These are phyloP conservation scores for Colletotrichum neosansevieriae DNA, from an alignment of 2,329 filamentous ascomycete species.

Conservation along the genomic window DNA sequence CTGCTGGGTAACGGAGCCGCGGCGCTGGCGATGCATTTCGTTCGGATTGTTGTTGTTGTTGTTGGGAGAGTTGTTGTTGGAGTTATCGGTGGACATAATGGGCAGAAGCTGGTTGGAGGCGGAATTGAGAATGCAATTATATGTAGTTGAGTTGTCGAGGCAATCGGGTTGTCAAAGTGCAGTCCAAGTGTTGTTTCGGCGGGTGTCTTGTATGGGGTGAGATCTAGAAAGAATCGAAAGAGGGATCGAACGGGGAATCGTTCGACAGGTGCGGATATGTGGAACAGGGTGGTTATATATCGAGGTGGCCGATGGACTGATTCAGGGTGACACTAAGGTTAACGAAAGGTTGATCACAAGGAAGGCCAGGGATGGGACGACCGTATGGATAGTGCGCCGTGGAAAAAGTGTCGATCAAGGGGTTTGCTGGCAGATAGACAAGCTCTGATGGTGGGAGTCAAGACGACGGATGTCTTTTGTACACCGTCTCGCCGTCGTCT, in stretches of 20 bases:
- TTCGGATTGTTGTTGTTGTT: slow-evolving; percentile 34
- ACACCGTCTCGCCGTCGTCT: slow-evolving; percentile 14
- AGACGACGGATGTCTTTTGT: slow-evolving; percentile 19
- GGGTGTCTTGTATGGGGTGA: slow-evolving; percentile 34
- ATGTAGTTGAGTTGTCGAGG: slow-evolving; percentile 19
- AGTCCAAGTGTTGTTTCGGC: slow-evolving; percentile 26
- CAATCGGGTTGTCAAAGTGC: slow-evolving; percentile 7
- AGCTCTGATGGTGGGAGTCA: slow-evolving; percentile 15
- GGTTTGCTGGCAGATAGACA: slow-evolving; percentile 29
- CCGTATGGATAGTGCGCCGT: slow-evolving; percentile 32
- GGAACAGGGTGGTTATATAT: slow-evolving; percentile 38
- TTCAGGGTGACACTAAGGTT: slow-evolving; percentile 36
- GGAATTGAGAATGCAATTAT: slow-evolving; percentile 17
- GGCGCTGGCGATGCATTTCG: slow-evolving; percentile 55
- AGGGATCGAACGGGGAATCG: slow-evolving; percentile 39
- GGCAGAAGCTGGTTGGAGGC: neutral
- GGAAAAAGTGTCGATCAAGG: slow-evolving; percentile 39
- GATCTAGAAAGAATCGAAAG: slow-evolving; percentile 38
- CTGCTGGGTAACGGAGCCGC: slow-evolving; percentile 68
- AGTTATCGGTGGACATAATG: slow-evolving; percentile 40
- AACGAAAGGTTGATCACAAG: slow-evolving; percentile 36
- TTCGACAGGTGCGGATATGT: slow-evolving; percentile 32
- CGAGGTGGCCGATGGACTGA: slow-evolving; percentile 38
- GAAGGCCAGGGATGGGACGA: slow-evolving; percentile 38
- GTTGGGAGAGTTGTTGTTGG: slow-evolving; percentile 18